A percentile compares a stretch with the other conserved stretches of the same genome.
phyloP scores from a whole-genome alignment of 257 asterid genomes.

The Mentha longifolia region DNA sequence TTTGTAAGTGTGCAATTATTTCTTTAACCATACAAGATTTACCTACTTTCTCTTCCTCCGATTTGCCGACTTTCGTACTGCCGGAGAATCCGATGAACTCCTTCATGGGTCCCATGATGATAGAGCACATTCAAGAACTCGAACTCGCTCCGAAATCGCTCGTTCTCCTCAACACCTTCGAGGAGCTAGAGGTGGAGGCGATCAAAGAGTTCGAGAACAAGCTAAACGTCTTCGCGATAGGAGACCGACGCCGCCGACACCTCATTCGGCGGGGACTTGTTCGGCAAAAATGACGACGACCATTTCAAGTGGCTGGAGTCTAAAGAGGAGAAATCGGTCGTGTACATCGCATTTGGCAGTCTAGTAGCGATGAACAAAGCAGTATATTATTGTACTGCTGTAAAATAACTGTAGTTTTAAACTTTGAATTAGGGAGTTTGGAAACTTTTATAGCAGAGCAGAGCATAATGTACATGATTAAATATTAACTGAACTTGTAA shows the following conservation, averaged over 20 bases:
- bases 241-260: constrained; percentile 43
- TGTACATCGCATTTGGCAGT: no score
- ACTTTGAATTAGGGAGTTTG: no score
- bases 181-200: constrained; percentile 51
- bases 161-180: constrained; percentile 54
- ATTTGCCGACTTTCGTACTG: constrained; percentile 50
- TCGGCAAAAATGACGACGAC: constrained; percentile 31
- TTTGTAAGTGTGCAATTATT: no score
- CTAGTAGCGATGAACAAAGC: no score
- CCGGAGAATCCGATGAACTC: constrained; percentile 25
- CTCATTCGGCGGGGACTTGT: constrained; percentile 54
- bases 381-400: no score
- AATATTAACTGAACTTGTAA: no score
- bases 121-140: constrained; percentile 48
- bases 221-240: constrained; percentile 44
- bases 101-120: constrained; percentile 29
- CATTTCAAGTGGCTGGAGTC: no score
- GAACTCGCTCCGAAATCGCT: constrained; percentile 41
- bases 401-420: no score
- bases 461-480: no score
- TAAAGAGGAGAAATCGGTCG: no score
- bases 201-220: constrained; percentile 33
- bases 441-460: no score
- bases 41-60: constrained; percentile 44
- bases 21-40: constrained; percentile 39